phyloP scores from a whole-genome alignment of 371 early-diverging fungal genomes.

The Quaeritorhiza haematococci region DNA sequence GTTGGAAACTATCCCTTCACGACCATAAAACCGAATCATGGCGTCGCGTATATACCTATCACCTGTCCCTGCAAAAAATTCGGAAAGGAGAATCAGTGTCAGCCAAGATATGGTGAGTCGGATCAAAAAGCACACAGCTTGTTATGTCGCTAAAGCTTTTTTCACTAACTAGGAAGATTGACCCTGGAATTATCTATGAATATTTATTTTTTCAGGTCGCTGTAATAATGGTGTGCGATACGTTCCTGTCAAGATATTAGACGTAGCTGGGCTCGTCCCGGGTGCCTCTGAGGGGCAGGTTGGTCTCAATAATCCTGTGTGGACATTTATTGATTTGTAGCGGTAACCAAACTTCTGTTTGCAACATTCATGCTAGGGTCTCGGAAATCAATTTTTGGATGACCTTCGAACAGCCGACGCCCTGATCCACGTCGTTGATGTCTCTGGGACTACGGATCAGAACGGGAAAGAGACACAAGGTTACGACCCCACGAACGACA shows the following conservation, averaged over 20 bases:
- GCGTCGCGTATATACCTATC: constrained; percentile 62
- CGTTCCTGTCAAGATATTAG: constrained; percentile 73
- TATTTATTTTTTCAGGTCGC: constrained; percentile 29
- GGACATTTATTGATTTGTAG: neutral
- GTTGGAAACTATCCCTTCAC: constrained; percentile 83
- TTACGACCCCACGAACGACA: constrained; percentile 76
- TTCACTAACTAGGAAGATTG: too few relatives aligned
- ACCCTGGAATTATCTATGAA: neutral
- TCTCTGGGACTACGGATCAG: constrained; percentile 73
- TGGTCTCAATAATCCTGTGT: neutral
- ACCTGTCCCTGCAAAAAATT: constrained; percentile 66
- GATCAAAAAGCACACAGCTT: neutral
- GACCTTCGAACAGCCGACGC: constrained; percentile 71
- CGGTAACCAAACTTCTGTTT: neutral
- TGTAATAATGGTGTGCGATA: constrained; percentile 61
- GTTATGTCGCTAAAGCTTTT: too few relatives aligned
- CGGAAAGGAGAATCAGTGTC: constrained; percentile 48
- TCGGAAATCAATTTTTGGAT: constrained; percentile 77
- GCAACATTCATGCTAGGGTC: constrained; percentile 11
- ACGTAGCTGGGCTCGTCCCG: constrained; percentile 77
- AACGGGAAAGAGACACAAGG: constrained; percentile 70
- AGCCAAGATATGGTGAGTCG: constrained; percentile 61
- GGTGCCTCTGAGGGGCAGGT: constrained; percentile 68
- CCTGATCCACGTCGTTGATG: constrained; percentile 78
- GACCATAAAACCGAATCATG: constrained; percentile 72